Base-by-base conservation (phyloP, 2,329 filamentous ascomycete species). In the Colletotrichum tropicicola region DNA sequence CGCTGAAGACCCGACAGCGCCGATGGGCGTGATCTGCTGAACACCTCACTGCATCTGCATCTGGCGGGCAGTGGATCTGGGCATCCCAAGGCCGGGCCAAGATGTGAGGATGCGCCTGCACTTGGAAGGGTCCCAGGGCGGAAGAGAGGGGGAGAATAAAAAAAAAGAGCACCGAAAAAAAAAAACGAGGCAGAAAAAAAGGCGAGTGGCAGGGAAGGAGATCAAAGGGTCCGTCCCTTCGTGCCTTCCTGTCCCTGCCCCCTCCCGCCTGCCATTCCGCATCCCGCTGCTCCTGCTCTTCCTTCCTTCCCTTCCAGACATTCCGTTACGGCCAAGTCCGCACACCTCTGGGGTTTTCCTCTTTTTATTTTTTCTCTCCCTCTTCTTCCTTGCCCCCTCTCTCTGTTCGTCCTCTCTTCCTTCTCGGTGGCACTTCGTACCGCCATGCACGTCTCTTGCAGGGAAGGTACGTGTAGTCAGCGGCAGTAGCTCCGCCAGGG, bases 401-500 rank as follows among this genome's bases (percentile, higher is more conserved):
- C 32, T 15, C 32, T 12, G n/a, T 15, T 35, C 12, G 32, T 6
- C 32, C n/a, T 35, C 6, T 13, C 32, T 15, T 15, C 32, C 32
- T 41, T 48, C 39, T 21, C 23, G 17, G 25, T 28, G 15, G 44
- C 23, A 44, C 3, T 47, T 32, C n/a, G 19, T 52, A 28, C n/a
- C 32, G 12, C 32, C 12, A 13, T 6, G 32, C 32, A 35, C 32
- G n/a, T n/a, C n/a, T n/a, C n/a, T n/a, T n/a, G n/a, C n/a, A n/a
- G n/a, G n/a, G n/a, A n/a, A n/a, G n/a, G n/a, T n/a, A n/a, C n/a
- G n/a, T 48, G 48, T 48, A 41, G 41, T 48, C 21, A 43, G 61
- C 56, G 43, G 56, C 35, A 60, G 56, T 65, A 54, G 56, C 56
- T 55, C 48, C n/a, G 48, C 25, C 56, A 64, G 56, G 47, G 55